Base-by-base conservation (phyloP, 2,329 filamentous ascomycete species). In the Bisporella sp. region DNA sequence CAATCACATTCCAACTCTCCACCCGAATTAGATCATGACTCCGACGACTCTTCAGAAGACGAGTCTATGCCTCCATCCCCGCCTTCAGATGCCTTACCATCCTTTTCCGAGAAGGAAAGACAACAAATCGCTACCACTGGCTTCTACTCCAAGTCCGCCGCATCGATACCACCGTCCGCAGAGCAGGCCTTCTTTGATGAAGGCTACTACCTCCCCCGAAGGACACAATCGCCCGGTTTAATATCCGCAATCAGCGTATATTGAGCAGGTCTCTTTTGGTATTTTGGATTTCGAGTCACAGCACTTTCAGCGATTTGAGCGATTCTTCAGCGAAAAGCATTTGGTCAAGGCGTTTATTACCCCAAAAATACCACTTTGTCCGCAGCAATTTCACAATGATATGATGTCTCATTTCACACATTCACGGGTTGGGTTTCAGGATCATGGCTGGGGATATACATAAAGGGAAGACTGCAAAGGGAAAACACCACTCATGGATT, bases 21-120 rank as follows among this genome's bases (percentile, higher is more conserved):
- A 47, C 86, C 86, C 6, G 85, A 88, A 66, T 79, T 89, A 51
- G 76, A 83, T 58, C 74, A 81, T 56, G 85, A 89, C 64, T 79
- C 78, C 54, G 84, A 73, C 41, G 71, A 75, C 48, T 82, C 80
- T 2, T 84, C 81, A 51, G 85, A 89, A 60, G 86, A 90, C 69
- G 83, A 87, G 59, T 71, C 75, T 45, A 73, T 88, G 80, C 87
- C 87, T 6, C 84, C 84, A 21, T 64, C 64, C 32, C 64, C 64
- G 33, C 62, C 64, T n/a, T 59, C 59, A n/a, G 49, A 56, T 45
- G 31, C 75, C 35, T 70, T 89, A 48, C 73, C 79, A 53, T 69
- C 75, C 40, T 86, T 89, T 63, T 71, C 76, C 43, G 73, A 79
- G 60, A 79, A 84, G 72, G 72, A 80, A 61, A 57, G 64, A 56